Percentiles rank a stretch among this genome's conserved stretches.
These are phyloP conservation scores for Suillus tomentosus DNA, from an alignment of 768 basidiomycete species.

Conservation along the genomic window DNA sequence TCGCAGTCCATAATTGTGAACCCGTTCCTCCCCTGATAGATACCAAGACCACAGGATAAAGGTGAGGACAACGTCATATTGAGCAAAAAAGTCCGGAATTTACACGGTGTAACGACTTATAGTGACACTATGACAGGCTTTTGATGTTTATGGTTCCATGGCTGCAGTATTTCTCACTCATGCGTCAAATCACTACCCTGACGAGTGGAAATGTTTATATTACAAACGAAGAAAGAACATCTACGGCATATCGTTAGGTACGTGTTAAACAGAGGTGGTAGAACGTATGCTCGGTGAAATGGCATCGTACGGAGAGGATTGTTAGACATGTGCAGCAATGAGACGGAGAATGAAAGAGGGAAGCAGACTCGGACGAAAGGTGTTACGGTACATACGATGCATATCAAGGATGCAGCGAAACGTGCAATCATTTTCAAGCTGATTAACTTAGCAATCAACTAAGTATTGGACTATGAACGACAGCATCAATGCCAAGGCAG, in stretches of 20 bases:
- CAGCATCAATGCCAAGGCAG: not conserved
- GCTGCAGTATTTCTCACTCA: not conserved
- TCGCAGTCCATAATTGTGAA: conserved; percentile 54
- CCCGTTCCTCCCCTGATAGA: conserved; percentile 48
- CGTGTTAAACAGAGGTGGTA: not conserved
- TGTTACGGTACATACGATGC: not conserved
- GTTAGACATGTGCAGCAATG: not conserved
- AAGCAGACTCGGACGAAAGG: too few species aligned
- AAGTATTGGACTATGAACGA: not conserved
- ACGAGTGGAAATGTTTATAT: not conserved
- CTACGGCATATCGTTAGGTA: not conserved
- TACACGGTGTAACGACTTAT: conserved; percentile 31
- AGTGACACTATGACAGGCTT: not conserved
- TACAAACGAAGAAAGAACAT: not conserved
- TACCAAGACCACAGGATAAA: conserved; percentile 49
- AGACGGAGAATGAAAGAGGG: not conserved
- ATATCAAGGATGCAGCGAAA: not conserved
- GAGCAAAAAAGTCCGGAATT: not conserved
- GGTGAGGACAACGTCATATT: not conserved
- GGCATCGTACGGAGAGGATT: not conserved
- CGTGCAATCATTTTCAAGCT: not conserved
- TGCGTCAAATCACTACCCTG: not conserved
- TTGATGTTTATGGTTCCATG: not conserved
- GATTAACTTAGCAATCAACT: not conserved
- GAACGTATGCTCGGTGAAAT: not conserved